These are phyloP conservation scores for Ichthyophthirius multifiliis DNA, from an alignment of 169 alveolate species.

Conservation along the genomic window DNA sequence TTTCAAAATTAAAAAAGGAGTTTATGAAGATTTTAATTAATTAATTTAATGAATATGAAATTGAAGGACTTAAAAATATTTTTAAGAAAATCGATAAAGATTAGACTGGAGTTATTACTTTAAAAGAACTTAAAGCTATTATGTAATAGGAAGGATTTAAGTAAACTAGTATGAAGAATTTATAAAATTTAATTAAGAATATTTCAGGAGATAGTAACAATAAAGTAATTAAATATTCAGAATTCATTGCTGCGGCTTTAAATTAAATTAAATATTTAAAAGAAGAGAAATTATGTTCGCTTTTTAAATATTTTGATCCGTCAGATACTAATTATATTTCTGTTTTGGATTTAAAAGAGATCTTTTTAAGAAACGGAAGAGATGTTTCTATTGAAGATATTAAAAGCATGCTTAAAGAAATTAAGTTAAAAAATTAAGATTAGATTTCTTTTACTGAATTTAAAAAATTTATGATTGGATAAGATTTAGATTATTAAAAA, in stretches of 20 bases:
- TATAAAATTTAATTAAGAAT: too few species aligned
- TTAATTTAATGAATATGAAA: too few species aligned
- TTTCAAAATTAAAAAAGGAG: too few species aligned
- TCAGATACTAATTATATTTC: constrained; percentile 45
- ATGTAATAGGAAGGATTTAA: too few species aligned
- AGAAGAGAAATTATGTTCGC: constrained; percentile 9
- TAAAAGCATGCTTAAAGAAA: constrained; percentile 28
- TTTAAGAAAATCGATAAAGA: too few species aligned
- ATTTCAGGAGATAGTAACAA: too few species aligned
- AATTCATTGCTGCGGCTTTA: constrained; percentile 40
- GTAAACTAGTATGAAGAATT: too few species aligned
- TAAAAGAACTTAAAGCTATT: too few species aligned
- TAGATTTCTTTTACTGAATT: constrained; percentile 36
- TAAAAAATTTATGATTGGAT: background rate
- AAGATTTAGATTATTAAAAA: background rate
- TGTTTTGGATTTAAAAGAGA: constrained; percentile 27
- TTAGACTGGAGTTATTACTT: too few species aligned
- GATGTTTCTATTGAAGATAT: constrained; percentile 24
- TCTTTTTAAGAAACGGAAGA: constrained; percentile 45
- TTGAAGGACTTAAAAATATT: too few species aligned
- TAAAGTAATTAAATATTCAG: constrained; percentile 49
- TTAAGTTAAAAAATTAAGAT: constrained; percentile 21
- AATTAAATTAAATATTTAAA: constrained; percentile 2
- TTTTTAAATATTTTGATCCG: constrained; percentile 34
- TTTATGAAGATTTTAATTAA: too few species aligned